Evolutionary conservation across 768 basidiomycete genomes (phyloP).

Genomic region (Pholiota molesta): DNA sequence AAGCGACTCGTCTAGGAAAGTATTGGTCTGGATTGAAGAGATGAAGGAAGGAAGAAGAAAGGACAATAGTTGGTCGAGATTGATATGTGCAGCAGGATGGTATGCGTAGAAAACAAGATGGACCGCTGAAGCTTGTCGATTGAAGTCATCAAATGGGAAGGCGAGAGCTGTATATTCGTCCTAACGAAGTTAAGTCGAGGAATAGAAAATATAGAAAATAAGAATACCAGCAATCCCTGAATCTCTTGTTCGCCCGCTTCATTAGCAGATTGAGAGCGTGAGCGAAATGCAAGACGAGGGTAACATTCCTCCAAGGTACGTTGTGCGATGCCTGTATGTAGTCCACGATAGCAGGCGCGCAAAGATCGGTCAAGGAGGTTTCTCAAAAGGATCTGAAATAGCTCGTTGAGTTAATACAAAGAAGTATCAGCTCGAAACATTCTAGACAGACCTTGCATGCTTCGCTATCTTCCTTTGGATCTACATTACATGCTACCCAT

Average conservation of each 20-base stretch:
- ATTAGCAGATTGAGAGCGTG: conserved; percentile 36
- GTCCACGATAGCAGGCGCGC: conserved; percentile 33
- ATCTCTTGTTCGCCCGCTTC: conserved; percentile 43
- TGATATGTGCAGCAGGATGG: conserved; percentile 16
- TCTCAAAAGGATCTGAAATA: conserved; percentile 23
- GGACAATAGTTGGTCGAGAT: conserved; percentile 26
- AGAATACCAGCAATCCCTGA: conserved; percentile 37
- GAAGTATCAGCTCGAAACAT: not conserved
- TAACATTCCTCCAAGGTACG: conserved; percentile 46
- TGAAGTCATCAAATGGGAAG: conserved; percentile 14
- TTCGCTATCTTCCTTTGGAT: conserved; percentile 23
- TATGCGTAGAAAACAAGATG: conserved; percentile 44
- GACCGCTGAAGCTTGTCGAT: conserved; percentile 28
- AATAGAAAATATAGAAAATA: not conserved
- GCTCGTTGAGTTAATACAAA: not conserved
- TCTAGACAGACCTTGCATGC: conserved; percentile 31
- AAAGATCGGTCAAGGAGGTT: conserved; percentile 21
- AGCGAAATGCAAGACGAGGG: conserved; percentile 45
- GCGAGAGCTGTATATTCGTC: conserved; percentile 39
- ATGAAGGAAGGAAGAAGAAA: conserved; percentile 46
- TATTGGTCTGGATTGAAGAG: conserved; percentile 54
- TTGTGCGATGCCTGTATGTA: conserved; percentile 48
- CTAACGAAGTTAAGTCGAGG: conserved; percentile 25
- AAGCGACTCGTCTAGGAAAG: conserved; percentile 62
- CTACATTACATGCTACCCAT: conserved; percentile 1